A percentile compares a stretch with the other conserved stretches of the same genome.
Conservation (phyloP, 208 protist genomes). For the Entamoeba nuttalli region DNA sequence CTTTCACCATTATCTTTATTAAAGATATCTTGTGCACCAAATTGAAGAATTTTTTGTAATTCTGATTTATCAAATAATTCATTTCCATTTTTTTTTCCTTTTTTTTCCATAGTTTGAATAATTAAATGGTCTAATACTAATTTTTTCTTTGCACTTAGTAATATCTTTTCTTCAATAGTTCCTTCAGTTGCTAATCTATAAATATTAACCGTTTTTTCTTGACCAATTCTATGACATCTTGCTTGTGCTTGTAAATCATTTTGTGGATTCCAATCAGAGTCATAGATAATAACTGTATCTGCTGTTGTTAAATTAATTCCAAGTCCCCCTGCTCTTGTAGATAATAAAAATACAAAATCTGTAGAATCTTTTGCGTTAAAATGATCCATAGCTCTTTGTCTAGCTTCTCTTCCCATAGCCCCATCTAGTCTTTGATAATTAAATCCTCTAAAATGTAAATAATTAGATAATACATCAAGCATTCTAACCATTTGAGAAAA, state of each 20-base stretch:
- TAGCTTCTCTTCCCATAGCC: not conserved
- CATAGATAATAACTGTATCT: slow-evolving; percentile 71
- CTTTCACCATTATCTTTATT: not conserved
- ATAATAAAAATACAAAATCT: slow-evolving; percentile 41
- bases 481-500: slow-evolving; percentile 28
- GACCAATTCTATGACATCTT: slow-evolving; percentile 34
- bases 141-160: slow-evolving; percentile 45
- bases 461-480: slow-evolving; percentile 25
- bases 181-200: slow-evolving; percentile 58
- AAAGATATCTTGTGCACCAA: not conserved
- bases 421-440: slow-evolving; percentile 24
- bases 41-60: not conserved
- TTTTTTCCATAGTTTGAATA: not conserved
- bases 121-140: not conserved
- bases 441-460: slow-evolving; percentile 4
- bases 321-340: slow-evolving; percentile 53
- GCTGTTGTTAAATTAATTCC: slow-evolving; percentile 51
- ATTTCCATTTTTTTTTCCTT: not conserved
- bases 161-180: slow-evolving; percentile 64
- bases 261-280: slow-evolving; percentile 88
- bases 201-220: slow-evolving; percentile 48
- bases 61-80: not conserved
- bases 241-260: slow-evolving; percentile 90
- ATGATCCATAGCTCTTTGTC: slow-evolving; percentile 9
- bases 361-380: not conserved